Percentiles rank a stretch among this genome's conserved stretches.
phyloP scores from a whole-genome alignment of 2,329 filamentous ascomycete genomes.

The Didymella lethalis region DNA sequence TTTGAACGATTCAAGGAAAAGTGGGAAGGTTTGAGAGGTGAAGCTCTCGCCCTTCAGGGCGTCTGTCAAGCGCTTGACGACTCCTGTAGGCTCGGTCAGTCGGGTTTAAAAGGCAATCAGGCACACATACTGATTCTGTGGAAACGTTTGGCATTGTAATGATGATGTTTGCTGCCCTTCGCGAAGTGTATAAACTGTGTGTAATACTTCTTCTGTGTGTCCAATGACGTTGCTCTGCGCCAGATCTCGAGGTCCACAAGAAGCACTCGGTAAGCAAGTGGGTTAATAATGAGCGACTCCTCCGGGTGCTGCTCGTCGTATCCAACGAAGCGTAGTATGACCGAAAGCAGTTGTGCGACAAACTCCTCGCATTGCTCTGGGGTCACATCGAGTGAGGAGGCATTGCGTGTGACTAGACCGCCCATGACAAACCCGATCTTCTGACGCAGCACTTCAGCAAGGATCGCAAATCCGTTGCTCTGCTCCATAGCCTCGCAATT shows the following conservation, averaged over 20 bases:
- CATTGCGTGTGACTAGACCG: conserved; percentile 59
- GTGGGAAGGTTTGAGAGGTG: conserved; percentile 72
- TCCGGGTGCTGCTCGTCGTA: conserved; percentile 82
- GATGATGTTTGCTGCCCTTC: conserved; percentile 86
- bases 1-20: conserved; percentile 81
- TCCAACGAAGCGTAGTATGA: conserved; percentile 86
- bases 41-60: conserved; percentile 87
- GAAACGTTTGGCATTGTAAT: conserved; percentile 88
- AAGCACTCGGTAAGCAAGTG: conserved; percentile 89
- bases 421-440: conserved; percentile 70
- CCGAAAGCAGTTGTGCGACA: conserved; percentile 70
- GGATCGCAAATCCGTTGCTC: conserved; percentile 89
- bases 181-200: conserved; percentile 89
- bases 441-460: conserved; percentile 82
- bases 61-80: conserved; percentile 88
- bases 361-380: conserved; percentile 59
- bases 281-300: conserved; percentile 94
- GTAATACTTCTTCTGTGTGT: conserved; percentile 89
- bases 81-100: conserved; percentile 63
- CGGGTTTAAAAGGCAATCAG: background rate
- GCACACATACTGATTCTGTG: conserved; percentile 81
- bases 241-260: conserved; percentile 94
- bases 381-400: conserved; percentile 45
- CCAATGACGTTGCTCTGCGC: conserved; percentile 74
- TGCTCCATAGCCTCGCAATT: conserved; percentile 99